phyloP scores from a whole-genome alignment of 192 early-diverging fungal species.

The Entrophospora sp. region DNA sequence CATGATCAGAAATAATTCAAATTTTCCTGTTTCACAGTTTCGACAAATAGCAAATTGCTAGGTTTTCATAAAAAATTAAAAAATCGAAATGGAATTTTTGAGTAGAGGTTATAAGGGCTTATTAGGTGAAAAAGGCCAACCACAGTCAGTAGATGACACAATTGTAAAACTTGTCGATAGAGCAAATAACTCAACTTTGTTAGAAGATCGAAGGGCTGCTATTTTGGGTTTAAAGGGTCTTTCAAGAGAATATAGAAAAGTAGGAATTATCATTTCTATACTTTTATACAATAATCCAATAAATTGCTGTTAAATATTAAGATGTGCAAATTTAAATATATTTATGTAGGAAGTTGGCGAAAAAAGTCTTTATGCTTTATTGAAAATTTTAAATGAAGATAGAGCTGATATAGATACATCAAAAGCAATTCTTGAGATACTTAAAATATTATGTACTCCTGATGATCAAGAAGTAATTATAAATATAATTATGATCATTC shows the following conservation, averaged over 20 bases:
- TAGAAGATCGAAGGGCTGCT: constrained; percentile 86
- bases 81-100: constrained; percentile 20
- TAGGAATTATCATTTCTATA: constrained; percentile 16
- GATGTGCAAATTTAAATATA: background rate
- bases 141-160: constrained; percentile 61
- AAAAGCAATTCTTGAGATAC: constrained; percentile 82
- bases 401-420: constrained; percentile 76
- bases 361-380: constrained; percentile 61
- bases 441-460: constrained; percentile 64
- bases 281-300: background rate
- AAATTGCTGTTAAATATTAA: background rate
- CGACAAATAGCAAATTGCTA: no score
- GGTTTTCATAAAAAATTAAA: no score
- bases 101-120: constrained; percentile 44
- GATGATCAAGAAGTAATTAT: constrained; percentile 24
- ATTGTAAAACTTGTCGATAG: constrained; percentile 79
- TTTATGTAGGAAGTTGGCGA: constrained; percentile 74
- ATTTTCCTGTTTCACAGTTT: no score
- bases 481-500: background rate
- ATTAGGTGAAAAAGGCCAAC: constrained; percentile 52
- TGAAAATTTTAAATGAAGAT: constrained; percentile 70
- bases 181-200: constrained; percentile 69
- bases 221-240: constrained; percentile 81
- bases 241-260: constrained; percentile 71
- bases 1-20: no score